Evolutionary conservation across 176 grass and related monocot genomes (phyloP).

Genomic region (Triticum timopheevii): DNA sequence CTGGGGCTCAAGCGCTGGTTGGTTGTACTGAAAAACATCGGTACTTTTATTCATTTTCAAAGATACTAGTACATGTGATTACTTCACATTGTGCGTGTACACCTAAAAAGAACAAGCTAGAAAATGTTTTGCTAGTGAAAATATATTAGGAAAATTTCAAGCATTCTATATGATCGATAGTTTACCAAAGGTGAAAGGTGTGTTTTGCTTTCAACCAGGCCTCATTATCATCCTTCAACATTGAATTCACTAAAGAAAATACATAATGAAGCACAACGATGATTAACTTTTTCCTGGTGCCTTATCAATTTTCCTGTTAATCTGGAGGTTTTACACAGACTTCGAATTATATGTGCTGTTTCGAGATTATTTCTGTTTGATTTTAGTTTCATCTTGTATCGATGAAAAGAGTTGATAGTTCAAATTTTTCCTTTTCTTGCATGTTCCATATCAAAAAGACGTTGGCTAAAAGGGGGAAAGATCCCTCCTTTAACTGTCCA

Average conservation of each 20-base stretch:
- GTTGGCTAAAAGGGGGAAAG: no score
- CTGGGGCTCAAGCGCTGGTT: background rate
- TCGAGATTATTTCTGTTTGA: background rate
- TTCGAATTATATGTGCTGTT: background rate
- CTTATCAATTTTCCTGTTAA: background rate
- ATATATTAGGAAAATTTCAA: background rate
- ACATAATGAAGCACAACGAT: background rate
- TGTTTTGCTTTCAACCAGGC: background rate
- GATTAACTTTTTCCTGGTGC: background rate
- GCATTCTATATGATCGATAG: background rate
- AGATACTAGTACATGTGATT: background rate
- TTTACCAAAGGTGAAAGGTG: background rate
- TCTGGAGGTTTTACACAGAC: background rate
- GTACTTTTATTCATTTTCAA: background rate
- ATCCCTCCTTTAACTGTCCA: no score
- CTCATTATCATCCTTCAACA: background rate
- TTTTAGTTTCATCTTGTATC: background rate
- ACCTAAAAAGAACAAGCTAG: background rate
- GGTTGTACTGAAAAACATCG: background rate
- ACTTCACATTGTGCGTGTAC: background rate
- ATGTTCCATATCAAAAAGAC: background rate
- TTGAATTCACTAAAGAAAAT: background rate
- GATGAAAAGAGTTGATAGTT: background rate
- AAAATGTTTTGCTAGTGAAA: background rate
- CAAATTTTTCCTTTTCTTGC: background rate